Base-by-base conservation (phyloP, 176 grass and related monocot species). In the Elymus sibiricus region DNA sequence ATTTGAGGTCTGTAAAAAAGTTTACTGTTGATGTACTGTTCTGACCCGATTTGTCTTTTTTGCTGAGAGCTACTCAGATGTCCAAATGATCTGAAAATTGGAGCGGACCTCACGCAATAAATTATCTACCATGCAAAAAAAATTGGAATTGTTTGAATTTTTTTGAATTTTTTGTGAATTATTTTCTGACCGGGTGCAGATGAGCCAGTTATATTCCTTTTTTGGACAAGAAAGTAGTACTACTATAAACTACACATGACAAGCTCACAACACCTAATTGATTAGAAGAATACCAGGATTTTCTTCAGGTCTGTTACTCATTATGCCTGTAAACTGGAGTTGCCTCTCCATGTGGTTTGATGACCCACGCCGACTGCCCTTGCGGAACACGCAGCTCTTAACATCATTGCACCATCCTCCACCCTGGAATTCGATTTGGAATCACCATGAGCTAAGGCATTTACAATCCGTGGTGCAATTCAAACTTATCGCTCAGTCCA, bases 401-500 rank as follows among this genome's bases (percentile, higher is more conserved):
- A 86, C 85, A 73, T 94, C 79, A 53, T 86, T 86, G 89, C 97
- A 99, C 97, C 97, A 99, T 15, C 90, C 97, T 73, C 97, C 97
- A 77, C 97, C 97, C 97, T 99, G 55, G 71, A 71, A 76, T 67
- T 69, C 4, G 55, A 79, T 78, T 84, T 62, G 46, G 62, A 29
- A 87, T 72, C 22, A 90, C 13, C 53, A 81, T 74, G 7, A 87
- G 63, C 47, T 83, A 83, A 69, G 44, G 24, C 16, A 83, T 79
- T 59, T 42, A 13, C 61, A 89, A 81, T 43, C 2, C 13, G 19
- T 2, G 35, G 10, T 53, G 69, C 9, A 26, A 75, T 43, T 80
- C 37, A 59, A 78, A 80, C 40, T 66, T 69, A 60, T 70, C 25
- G 28, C 9, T 64, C 29, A 61, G 15, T 65, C 55, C 53, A 67